Evolutionary conservation across 257 asterid species (phyloP).

Genomic region (Jacaranda copaia): DNA sequence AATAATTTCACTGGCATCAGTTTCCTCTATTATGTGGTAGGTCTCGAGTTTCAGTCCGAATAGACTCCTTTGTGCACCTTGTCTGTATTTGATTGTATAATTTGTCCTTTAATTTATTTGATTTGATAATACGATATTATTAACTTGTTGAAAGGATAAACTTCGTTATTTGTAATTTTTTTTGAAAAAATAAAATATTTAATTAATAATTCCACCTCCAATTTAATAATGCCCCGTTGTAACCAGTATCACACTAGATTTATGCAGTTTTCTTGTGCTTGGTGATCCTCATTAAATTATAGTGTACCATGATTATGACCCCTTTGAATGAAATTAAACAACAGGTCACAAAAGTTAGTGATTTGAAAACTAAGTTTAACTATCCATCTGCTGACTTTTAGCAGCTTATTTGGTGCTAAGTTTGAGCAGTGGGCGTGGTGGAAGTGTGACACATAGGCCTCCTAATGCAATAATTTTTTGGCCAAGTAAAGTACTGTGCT

Average conservation of each 20-base stretch:
- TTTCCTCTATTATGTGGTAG: too few relatives aligned
- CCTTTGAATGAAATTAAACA: not conserved
- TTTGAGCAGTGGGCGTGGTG: not conserved
- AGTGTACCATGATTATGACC: not conserved
- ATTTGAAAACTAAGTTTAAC: not conserved
- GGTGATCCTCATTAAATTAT: slow-evolving; percentile 11
- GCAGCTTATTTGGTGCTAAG: not conserved
- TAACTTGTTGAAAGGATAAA: too few relatives aligned
- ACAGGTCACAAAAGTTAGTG: not conserved
- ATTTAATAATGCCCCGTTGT: not conserved
- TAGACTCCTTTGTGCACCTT: too few relatives aligned
- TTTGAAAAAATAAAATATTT: too few relatives aligned
- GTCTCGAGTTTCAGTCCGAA: too few relatives aligned
- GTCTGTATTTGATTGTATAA: too few relatives aligned
- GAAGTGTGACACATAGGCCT: not conserved
- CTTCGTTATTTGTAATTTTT: too few relatives aligned
- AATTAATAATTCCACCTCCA: not conserved
- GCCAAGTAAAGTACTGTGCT: too few relatives aligned
- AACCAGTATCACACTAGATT: slow-evolving; percentile 23
- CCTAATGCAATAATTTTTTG: not conserved
- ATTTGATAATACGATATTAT: too few relatives aligned
- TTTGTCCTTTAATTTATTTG: too few relatives aligned
- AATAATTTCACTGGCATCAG: too few relatives aligned
- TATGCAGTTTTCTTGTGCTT: slow-evolving; percentile 35
- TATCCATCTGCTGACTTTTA: not conserved